These are phyloP conservation scores for Daldinia bambusicola DNA, from an alignment of 495 filamentous ascomycete species.

Conservation along the genomic window DNA sequence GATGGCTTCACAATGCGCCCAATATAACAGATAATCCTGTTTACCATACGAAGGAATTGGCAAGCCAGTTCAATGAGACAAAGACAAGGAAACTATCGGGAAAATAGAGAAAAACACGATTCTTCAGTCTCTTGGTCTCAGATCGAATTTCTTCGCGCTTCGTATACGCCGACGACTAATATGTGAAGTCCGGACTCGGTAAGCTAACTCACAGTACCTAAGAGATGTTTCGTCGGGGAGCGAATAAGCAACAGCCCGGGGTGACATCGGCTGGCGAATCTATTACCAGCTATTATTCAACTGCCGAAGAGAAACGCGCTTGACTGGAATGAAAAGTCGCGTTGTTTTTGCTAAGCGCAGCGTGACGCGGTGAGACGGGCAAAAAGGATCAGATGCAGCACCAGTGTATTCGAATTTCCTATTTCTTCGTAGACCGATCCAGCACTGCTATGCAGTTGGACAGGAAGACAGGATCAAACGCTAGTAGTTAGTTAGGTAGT, in stretches of 20 bases:
- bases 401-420: not conserved
- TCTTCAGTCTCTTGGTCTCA: constrained; percentile 10
- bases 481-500: not conserved
- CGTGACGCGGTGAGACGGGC: constrained; percentile 14
- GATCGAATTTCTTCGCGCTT: not conserved
- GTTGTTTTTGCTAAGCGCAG: constrained; percentile 34
- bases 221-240: constrained; percentile 10
- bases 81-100: not conserved
- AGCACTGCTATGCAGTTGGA: not conserved
- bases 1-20: too few species aligned
- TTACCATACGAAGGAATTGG: not conserved
- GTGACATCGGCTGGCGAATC: constrained; percentile 30
- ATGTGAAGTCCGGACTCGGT: constrained; percentile 33
- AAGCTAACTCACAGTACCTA: constrained; percentile 11
- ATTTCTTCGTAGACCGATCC: not conserved
- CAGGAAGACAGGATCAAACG: constrained; percentile 3
- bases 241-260: constrained; percentile 14
- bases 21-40: too few species aligned
- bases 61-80: not conserved
- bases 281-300: constrained; percentile 31
- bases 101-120: not conserved
- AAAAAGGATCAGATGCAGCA: not conserved
- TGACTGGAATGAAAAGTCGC: constrained; percentile 21
- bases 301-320: constrained; percentile 37
- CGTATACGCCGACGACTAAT: not conserved